Conservation (phyloP, 495 filamentous ascomycete genomes). For the Letharia lupina region DNA sequence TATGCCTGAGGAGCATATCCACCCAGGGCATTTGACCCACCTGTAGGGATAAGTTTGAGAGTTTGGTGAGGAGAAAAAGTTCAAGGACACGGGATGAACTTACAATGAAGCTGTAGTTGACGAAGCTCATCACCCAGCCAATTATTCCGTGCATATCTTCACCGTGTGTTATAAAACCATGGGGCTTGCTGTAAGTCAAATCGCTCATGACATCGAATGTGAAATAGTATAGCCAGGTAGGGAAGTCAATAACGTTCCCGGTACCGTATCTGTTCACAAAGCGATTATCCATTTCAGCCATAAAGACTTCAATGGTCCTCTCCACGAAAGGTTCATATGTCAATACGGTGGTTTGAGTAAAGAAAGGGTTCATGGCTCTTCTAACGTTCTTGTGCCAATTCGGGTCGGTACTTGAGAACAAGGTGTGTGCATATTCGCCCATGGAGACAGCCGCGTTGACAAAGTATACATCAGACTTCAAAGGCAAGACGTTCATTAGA, state of each 20-base stretch:
- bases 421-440: constrained; percentile 55
- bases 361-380: constrained; percentile 61
- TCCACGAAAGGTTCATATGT: constrained; percentile 70
- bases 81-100: constrained; percentile 5
- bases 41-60: constrained; percentile 26
- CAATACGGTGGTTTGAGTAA: constrained; percentile 62
- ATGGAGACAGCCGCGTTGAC: constrained; percentile 58
- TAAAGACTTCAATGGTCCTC: constrained; percentile 53
- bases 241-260: constrained; percentile 50
- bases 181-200: constrained; percentile 54
- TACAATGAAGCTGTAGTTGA: constrained; percentile 39
- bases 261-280: constrained; percentile 42
- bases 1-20: constrained; percentile 44
- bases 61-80: neutral
- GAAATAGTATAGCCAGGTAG: constrained; percentile 68
- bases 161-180: constrained; percentile 53
- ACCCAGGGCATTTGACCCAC: constrained; percentile 48
- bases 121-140: constrained; percentile 35
- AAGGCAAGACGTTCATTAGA: neutral
- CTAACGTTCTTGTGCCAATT: constrained; percentile 64
- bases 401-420: constrained; percentile 74
- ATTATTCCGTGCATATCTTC: constrained; percentile 49
- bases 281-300: constrained; percentile 52
- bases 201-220: constrained; percentile 67
- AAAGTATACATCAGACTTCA: constrained; percentile 61